Evolutionary conservation across 169 alveolate genomes (phyloP), one percentile per base, ranked within the genome.

Genomic region (Theileria luwenshuni): DNA sequence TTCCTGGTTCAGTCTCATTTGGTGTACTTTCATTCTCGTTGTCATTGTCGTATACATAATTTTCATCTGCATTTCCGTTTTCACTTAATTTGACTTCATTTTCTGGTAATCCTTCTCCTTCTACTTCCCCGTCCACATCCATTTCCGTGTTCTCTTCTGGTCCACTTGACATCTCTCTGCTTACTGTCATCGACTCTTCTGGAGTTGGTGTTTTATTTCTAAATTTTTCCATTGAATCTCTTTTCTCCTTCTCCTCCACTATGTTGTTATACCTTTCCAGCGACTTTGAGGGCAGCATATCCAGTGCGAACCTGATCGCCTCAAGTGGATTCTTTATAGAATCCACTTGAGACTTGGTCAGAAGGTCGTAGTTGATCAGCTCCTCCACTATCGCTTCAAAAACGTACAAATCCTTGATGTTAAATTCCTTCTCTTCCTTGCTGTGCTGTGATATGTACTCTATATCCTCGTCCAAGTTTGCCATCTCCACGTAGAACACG

Each of bases 381-480:
- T 81, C 89, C 60, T 81, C 42, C 30, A 81, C 83, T 27, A 81
- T 81, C 42, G 89, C 77, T 27, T 74, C 80, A 23, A 64, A 81
- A 41, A 81, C 89, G 52, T 74, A 69, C 19, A 81, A 42, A 41
- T 81, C 63, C 45, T 60, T 76, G 43, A 73, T 54, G 27, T 83
- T 76, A 43, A 68, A 61, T 7, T 52, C 30, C 65, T 58, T 62
- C n/a, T 25, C 72, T 28, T 17, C 27, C 30, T 65, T 42, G 30
- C 21, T 13, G 38, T 69, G 75, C 23, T 71, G 30, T 10, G 63
- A 54, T 10, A 83, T 83, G 21, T 48, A 60, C 32, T 80, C 75
- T 28, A 88, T 80, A 48, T 88, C 93, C 59, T 94, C 97, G 60
- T 94, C 97, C 49, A 94, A 74, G 73, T 94, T 94, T 19, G 95